Percentiles rank a stretch among this genome's conserved stretches.
Evolutionary conservation across 805 yeast species (phyloP).

Genomic region (Brettanomyces custersianus): DNA sequence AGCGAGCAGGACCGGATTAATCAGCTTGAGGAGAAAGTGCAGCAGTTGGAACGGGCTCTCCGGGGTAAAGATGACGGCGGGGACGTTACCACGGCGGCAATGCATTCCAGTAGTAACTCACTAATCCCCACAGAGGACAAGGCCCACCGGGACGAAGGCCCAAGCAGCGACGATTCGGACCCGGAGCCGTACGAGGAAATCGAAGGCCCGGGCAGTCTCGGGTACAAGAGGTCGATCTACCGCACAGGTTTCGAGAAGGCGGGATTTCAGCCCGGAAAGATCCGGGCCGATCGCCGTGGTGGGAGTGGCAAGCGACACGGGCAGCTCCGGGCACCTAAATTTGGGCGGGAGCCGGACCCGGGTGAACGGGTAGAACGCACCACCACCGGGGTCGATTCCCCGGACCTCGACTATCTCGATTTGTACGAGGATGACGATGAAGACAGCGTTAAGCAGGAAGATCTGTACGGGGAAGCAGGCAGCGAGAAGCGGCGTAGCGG

Average conservation of each 20-base stretch:
- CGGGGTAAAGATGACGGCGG: conserved; percentile 12
- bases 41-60: conserved; percentile 20
- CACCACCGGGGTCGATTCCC: background rate
- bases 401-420: too few species aligned
- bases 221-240: conserved; percentile 26
- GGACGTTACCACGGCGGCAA: conserved; percentile 7
- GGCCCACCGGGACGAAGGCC: conserved; percentile 7
- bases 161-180: conserved; percentile 11
- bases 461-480: too few species aligned
- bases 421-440: background rate
- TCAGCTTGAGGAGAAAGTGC: conserved; percentile 25
- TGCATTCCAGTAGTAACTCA: conserved; percentile 1
- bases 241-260: conserved; percentile 29
- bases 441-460: background rate
- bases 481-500: background rate
- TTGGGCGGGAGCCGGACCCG: too few species aligned
- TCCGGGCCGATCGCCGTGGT: conserved; percentile 2
- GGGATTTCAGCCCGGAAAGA: conserved; percentile 13
- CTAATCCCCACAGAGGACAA: conserved; percentile 19
- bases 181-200: conserved; percentile 27
- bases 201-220: conserved; percentile 24
- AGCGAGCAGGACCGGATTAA: conserved; percentile 18
- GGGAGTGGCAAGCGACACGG: too few species aligned
- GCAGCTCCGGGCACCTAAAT: background rate
- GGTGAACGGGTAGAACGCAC: background rate